A percentile compares a stretch with the other conserved stretches of the same genome.
Conservation (phyloP, 306 rosid genomes). For the Cicer yamashitae region DNA sequence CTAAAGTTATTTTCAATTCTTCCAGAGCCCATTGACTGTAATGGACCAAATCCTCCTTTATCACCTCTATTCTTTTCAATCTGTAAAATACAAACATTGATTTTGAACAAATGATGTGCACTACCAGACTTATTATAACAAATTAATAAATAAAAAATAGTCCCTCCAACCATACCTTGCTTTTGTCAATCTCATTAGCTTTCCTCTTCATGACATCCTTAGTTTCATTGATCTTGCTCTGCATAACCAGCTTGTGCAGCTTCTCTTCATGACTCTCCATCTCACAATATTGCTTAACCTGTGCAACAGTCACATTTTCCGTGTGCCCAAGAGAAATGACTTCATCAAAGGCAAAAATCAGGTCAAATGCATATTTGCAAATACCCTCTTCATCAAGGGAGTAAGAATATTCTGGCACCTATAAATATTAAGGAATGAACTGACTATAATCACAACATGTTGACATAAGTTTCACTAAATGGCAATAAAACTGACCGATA, state of each 20-base stretch:
- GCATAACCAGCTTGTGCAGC: slow-evolving; percentile 86
- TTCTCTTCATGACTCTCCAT: slow-evolving; percentile 98
- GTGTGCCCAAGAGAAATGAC: slow-evolving; percentile 91
- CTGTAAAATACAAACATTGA: slow-evolving; percentile 53
- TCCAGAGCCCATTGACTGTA: slow-evolving; percentile 92
- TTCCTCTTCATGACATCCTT: slow-evolving; percentile 94
- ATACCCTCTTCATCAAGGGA: slow-evolving; percentile 94
- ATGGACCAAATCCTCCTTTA: slow-evolving; percentile 80
- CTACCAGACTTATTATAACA: neutral
- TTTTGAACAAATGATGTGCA: neutral
- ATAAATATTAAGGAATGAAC: slow-evolving; percentile 59
- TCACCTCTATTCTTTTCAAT: slow-evolving; percentile 91
- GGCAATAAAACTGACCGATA: slow-evolving; percentile 10
- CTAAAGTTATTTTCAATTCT: slow-evolving; percentile 77
- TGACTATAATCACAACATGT: neutral
- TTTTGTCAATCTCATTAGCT: slow-evolving; percentile 97
- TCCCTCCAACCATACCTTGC: slow-evolving; percentile 71
- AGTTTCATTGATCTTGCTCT: slow-evolving; percentile 92
- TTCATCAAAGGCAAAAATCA: slow-evolving; percentile 95
- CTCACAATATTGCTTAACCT: slow-evolving; percentile 88
- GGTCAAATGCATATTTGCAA: slow-evolving; percentile 81
- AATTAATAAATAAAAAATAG: slow-evolving; percentile 5
- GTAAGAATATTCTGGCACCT: slow-evolving; percentile 90
- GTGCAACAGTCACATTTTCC: slow-evolving; percentile 84
- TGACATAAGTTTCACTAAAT: neutral